Conservation (phyloP, 2,329 filamentous ascomycete genomes). For the Dryadomyces quercus-mongolicae region DNA sequence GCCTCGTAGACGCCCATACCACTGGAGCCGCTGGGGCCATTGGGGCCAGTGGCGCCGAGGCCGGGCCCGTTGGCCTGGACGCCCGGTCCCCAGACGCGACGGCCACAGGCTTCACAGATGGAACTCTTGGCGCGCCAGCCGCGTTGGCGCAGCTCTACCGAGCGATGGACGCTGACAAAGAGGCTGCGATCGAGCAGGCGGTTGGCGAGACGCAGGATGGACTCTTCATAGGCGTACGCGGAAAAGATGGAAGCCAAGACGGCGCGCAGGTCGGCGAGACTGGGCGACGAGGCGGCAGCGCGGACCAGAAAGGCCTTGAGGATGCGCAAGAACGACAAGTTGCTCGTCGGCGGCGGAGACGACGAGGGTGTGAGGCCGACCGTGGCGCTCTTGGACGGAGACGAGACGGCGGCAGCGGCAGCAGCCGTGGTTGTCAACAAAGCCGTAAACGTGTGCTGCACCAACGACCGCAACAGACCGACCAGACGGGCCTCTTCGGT, state of each 20-base stretch:
- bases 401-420: background rate
- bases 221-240: conserved; percentile 90
- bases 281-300: conserved; percentile 71
- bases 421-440: conserved; percentile 44
- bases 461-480: conserved; percentile 58
- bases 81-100: conserved; percentile 79
- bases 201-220: conserved; percentile 74
- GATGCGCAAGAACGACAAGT: conserved; percentile 76
- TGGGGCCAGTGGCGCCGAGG: background rate
- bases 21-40: conserved; percentile 24
- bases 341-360: conserved; percentile 24
- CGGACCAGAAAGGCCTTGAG: conserved; percentile 78
- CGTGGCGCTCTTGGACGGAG: too few relatives aligned
- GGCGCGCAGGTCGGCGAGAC: conserved; percentile 70
- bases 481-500: conserved; percentile 42
- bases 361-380: too few relatives aligned
- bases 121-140: conserved; percentile 86
- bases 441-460: conserved; percentile 85
- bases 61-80: conserved; percentile 26
- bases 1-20: conserved; percentile 66
- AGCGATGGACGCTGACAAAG: conserved; percentile 69
- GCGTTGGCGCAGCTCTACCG: conserved; percentile 61
- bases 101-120: conserved; percentile 75
- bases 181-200: conserved; percentile 78
- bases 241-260: conserved; percentile 86